These are phyloP conservation scores for Pulveroboletus sp. DNA, from an alignment of 768 basidiomycete species.

Conservation along the genomic window DNA sequence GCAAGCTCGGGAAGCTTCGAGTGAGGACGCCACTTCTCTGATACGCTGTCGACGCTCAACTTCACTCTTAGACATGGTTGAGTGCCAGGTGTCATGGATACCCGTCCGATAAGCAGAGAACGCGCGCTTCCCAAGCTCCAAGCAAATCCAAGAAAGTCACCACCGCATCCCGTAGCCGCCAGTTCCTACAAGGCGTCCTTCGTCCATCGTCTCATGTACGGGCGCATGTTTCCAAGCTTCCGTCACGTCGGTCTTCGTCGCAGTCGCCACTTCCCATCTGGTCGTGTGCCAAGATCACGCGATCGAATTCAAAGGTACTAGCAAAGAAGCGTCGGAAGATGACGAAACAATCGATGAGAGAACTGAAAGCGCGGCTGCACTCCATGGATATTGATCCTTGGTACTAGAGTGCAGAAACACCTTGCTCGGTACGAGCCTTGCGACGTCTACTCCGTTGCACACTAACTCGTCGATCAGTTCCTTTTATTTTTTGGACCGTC, in stretches of 20 bases:
- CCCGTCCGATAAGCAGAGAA: not conserved
- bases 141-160: not conserved
- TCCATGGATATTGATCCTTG: constrained; percentile 14
- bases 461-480: not conserved
- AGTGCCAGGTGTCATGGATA: not conserved
- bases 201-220: not conserved
- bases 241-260: not conserved
- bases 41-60: not conserved
- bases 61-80: constrained; percentile 7
- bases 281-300: constrained; percentile 22
- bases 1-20: constrained; percentile 1
- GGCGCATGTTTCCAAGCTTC: not conserved
- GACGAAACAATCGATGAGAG: constrained; percentile 8
- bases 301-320: constrained; percentile 7
- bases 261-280: not conserved
- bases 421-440: constrained; percentile 2
- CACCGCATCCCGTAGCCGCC: not conserved
- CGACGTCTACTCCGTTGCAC: not conserved
- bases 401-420: not conserved
- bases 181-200: not conserved
- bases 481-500: not conserved
- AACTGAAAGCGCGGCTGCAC: constrained; percentile 7
- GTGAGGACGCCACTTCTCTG: constrained; percentile 1
- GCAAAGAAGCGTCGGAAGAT: constrained; percentile 3
- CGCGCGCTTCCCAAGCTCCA: not conserved